Conservation (phyloP, 2,329 filamentous ascomycete species). For the Cercospora zeae-maydis region DNA sequence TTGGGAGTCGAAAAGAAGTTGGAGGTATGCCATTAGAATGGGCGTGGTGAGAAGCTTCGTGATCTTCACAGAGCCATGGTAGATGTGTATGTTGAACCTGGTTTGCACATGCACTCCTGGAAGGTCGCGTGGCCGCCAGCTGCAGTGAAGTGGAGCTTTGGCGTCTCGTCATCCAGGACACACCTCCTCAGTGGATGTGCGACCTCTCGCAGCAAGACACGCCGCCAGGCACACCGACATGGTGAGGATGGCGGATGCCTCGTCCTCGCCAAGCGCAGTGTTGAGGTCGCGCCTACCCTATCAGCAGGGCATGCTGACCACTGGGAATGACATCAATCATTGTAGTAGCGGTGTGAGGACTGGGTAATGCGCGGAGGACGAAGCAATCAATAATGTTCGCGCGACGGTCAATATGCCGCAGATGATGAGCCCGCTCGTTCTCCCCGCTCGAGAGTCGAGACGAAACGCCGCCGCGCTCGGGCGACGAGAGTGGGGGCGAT, state of each 20-base stretch:
- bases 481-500: not conserved
- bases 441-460: too few species aligned
- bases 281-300: not conserved
- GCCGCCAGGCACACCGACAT: not conserved
- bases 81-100: slow-evolving; percentile 2
- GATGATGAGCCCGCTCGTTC: too few species aligned
- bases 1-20: not conserved
- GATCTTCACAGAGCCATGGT: slow-evolving; percentile 17
- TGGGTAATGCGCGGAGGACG: not conserved
- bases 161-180: not conserved
- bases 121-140: slow-evolving; percentile 20
- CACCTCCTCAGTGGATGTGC: not conserved
- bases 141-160: slow-evolving; percentile 3
- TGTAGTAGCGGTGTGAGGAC: not conserved
- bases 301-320: too few species aligned
- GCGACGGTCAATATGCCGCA: not conserved
- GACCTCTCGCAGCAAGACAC: not conserved
- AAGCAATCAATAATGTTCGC: not conserved
- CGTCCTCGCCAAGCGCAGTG: not conserved
- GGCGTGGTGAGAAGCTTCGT: slow-evolving; percentile 4
- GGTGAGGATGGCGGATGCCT: not conserved
- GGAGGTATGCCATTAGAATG: not conserved
- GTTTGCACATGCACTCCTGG: slow-evolving; percentile 11
- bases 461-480: not conserved
- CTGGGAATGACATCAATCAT: not conserved